Evolutionary conservation across 139 green algal genomes (phyloP).

Genomic region (Micractinium sp.): DNA sequence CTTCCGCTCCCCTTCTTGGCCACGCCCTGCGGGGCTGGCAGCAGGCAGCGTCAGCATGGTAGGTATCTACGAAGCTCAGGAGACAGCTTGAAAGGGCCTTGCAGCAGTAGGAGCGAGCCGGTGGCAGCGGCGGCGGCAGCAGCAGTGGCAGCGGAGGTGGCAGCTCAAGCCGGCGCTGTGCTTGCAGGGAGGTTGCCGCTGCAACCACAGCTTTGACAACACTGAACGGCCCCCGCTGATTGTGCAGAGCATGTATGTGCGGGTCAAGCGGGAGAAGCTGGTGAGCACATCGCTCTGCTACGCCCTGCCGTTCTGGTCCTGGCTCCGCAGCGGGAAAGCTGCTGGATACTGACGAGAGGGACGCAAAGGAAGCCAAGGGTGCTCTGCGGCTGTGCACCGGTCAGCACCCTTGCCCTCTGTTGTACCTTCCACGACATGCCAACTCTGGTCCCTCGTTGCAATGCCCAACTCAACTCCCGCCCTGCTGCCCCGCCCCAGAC

Average conservation of each 20-base stretch:
- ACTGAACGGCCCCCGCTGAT: background rate
- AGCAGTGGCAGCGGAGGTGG: background rate
- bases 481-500: conserved; percentile 50
- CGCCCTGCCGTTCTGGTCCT: background rate
- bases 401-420: background rate
- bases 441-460: background rate
- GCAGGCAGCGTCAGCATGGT: conserved; percentile 2
- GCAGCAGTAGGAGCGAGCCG: background rate
- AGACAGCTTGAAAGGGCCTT: background rate
- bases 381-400: background rate
- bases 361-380: too few relatives aligned
- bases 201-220: background rate
- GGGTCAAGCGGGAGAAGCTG: conserved; percentile 68
- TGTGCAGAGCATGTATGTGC: conserved; percentile 44
- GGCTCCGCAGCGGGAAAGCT: too few relatives aligned
- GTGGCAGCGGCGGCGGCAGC: background rate
- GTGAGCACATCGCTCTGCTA: background rate
- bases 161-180: background rate
- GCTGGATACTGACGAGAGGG: background rate
- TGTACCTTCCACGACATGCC: background rate
- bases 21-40: background rate
- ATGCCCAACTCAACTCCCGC: background rate
- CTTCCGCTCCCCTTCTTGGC: background rate
- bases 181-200: background rate
- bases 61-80: background rate